These are phyloP conservation scores for Colletotrichum navitas DNA, from an alignment of 2,329 filamentous ascomycete species.

Conservation along the genomic window DNA sequence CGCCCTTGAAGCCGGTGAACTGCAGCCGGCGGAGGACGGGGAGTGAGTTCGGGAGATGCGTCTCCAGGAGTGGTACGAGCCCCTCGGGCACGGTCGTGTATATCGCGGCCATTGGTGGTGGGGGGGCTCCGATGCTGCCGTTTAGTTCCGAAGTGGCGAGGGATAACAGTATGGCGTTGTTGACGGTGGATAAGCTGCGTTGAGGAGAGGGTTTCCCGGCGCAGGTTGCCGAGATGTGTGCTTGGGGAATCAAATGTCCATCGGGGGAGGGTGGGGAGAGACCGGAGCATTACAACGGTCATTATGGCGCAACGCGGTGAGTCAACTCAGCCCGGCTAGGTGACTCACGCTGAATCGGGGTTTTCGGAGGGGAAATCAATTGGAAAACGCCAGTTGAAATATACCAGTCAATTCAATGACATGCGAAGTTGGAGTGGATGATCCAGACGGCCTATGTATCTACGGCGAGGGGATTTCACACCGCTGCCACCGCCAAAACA, in stretches of 20 bases:
- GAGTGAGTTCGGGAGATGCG: conserved; percentile 69
- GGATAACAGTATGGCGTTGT: not conserved
- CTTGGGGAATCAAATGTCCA: conserved; percentile 28
- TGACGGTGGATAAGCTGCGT: not conserved
- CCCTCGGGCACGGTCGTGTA: conserved; percentile 49
- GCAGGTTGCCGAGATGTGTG: not conserved
- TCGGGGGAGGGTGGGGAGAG: not conserved
- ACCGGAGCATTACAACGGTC: conserved; percentile 22
- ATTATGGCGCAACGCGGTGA: conserved; percentile 2
- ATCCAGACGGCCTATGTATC: not conserved
- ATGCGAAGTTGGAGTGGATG: not conserved
- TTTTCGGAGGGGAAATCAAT: not conserved
- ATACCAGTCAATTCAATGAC: not conserved
- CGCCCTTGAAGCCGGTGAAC: conserved; percentile 60
- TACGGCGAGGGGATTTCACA: not conserved
- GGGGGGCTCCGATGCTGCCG: no score
- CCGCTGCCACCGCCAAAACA: not conserved
- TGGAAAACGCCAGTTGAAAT: no score
- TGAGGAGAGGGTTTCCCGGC: not conserved
- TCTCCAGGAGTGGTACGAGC: conserved; percentile 62
- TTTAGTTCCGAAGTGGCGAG: not conserved
- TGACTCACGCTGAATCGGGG: not conserved
- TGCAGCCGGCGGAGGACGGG: conserved; percentile 74
- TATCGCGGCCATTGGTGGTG: conserved; percentile 34
- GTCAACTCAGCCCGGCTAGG: not conserved